Percentiles rank a stretch among this genome's conserved stretches.
Evolutionary conservation across 2,329 filamentous ascomycete genomes (phyloP).

Genomic region (Monosporascus sp.): DNA sequence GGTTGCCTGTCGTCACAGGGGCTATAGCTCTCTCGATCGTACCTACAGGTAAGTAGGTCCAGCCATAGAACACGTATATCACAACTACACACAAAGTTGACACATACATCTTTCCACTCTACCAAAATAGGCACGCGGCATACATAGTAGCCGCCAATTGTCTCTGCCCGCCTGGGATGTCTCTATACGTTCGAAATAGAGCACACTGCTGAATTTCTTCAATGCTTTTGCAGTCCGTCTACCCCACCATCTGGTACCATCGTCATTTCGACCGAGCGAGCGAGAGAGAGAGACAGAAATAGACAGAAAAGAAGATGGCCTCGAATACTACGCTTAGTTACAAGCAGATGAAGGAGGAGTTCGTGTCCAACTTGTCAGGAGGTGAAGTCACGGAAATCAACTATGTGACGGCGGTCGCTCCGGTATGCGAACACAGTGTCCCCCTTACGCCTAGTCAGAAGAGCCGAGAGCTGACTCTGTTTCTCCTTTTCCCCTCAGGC

Average conservation of each 20-base stretch:
- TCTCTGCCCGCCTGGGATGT: background rate
- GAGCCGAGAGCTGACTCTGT: conserved; percentile 13
- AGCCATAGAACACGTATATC: background rate
- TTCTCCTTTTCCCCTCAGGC: conserved; percentile 47
- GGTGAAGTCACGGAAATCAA: conserved; percentile 83
- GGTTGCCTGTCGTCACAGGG: too few species aligned
- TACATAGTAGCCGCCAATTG: background rate
- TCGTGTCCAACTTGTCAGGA: conserved; percentile 86
- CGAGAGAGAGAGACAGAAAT: background rate
- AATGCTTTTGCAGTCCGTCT: background rate
- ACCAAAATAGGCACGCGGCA: background rate
- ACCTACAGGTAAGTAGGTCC: background rate
- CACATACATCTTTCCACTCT: background rate
- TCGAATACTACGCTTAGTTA: conserved; percentile 53
- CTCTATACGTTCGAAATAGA: background rate
- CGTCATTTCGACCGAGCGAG: too few species aligned
- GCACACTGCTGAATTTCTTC: background rate
- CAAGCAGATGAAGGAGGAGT: conserved; percentile 90
- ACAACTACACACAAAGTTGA: background rate
- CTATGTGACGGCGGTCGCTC: conserved; percentile 75
- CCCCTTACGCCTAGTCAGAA: background rate
- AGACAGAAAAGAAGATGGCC: conserved; percentile 16
- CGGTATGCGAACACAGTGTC: conserved; percentile 53
- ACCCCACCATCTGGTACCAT: too few species aligned
- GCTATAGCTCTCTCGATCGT: background rate